phyloP scores from a whole-genome alignment of 2,329 filamentous ascomycete species.

The Knoxdaviesia proteae region DNA sequence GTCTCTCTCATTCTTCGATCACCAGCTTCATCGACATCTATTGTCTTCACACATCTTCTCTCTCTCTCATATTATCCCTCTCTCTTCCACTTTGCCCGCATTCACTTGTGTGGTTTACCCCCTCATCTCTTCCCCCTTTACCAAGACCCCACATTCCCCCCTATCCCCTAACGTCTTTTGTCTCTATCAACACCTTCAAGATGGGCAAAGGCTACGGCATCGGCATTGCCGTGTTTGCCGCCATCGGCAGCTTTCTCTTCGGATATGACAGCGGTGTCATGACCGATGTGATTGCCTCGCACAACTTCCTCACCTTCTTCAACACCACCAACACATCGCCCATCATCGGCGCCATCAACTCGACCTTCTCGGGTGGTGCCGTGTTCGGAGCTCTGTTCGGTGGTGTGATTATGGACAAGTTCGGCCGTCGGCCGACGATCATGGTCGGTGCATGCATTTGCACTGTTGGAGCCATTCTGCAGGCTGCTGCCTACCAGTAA shows the following conservation, averaged over 20 bases:
- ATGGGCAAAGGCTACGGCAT: constrained; percentile 7
- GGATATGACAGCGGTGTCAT: constrained; percentile 49
- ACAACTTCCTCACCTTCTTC: constrained; percentile 36
- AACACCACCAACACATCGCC: constrained; percentile 19
- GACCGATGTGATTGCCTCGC: constrained; percentile 37
- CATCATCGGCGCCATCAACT: constrained; percentile 39
- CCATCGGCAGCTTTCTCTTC: constrained; percentile 15
- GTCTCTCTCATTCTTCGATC: too few relatives aligned
- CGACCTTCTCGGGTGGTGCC: constrained; percentile 29
- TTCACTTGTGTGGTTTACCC: too few relatives aligned
- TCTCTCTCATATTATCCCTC: too few relatives aligned
- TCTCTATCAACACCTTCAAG: not conserved
- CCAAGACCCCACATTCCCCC: not conserved
- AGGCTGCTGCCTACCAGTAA: constrained; percentile 24
- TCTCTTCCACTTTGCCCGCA: too few relatives aligned
- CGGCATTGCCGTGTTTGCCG: constrained; percentile 15
- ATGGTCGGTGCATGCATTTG: constrained; percentile 37
- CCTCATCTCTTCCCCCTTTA: too few relatives aligned
- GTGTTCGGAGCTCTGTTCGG: constrained; percentile 14
- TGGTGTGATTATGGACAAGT: constrained; percentile 31
- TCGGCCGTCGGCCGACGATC: constrained; percentile 38
- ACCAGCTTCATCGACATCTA: too few relatives aligned
- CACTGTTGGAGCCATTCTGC: constrained; percentile 35
- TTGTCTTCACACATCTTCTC: too few relatives aligned
- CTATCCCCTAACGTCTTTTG: too few relatives aligned